Conservation (phyloP, 2,329 filamentous ascomycete species). For the Cadophora luteo-olivacea region DNA sequence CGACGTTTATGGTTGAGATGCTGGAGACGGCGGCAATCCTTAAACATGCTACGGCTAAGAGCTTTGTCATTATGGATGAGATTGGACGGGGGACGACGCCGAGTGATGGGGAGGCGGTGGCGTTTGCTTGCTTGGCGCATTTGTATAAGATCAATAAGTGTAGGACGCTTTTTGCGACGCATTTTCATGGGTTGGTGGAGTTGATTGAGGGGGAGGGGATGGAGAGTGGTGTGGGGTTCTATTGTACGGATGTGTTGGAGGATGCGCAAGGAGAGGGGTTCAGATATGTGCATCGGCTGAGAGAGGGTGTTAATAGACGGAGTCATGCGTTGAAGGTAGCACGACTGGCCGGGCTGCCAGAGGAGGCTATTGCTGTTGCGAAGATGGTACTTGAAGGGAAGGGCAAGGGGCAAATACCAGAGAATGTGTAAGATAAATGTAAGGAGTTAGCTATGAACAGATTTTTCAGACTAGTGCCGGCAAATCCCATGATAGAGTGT, state of each 20-base stretch:
- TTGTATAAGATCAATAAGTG: slow-evolving; percentile 79
- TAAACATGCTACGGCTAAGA: slow-evolving; percentile 79
- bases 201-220: slow-evolving; percentile 65
- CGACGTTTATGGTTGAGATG: slow-evolving; percentile 99
- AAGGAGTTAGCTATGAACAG: neutral
- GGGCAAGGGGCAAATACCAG: too few relatives aligned
- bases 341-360: slow-evolving; percentile 80
- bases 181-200: slow-evolving; percentile 87
- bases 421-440: slow-evolving; percentile 13
- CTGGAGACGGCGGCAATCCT: slow-evolving; percentile 92
- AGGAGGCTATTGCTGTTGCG: slow-evolving; percentile 73
- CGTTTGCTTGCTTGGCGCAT: slow-evolving; percentile 87
- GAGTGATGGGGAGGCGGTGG: slow-evolving; percentile 88
- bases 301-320: slow-evolving; percentile 80
- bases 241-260: slow-evolving; percentile 90
- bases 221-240: slow-evolving; percentile 52
- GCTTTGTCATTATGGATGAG: slow-evolving; percentile 98
- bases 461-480: neutral
- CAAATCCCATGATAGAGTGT: too few relatives aligned
- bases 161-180: slow-evolving; percentile 89
- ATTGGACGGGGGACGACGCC: slow-evolving; percentile 94
- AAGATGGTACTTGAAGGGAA: slow-evolving; percentile 35
- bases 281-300: slow-evolving; percentile 84
- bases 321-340: slow-evolving; percentile 98
- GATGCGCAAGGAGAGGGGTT: slow-evolving; percentile 69